Evolutionary conservation across 2,329 filamentous ascomycete genomes (phyloP).

Genomic region (Pseudogymnoascus sp.): DNA sequence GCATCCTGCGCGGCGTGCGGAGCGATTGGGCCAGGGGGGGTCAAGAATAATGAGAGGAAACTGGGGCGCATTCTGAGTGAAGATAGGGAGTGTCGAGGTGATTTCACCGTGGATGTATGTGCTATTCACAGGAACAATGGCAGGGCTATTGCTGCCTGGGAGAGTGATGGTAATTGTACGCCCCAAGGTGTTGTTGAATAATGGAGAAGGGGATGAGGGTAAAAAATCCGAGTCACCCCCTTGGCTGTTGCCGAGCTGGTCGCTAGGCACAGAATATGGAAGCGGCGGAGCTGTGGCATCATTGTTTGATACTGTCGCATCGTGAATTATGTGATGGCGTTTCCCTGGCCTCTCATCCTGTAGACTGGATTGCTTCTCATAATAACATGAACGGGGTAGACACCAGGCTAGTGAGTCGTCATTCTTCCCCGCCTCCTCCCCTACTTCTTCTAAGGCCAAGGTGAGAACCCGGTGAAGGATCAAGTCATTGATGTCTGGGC

Average conservation of each 20-base stretch:
- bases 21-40: slow-evolving; percentile 76
- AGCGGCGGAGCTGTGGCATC: not conserved
- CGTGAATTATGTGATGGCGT: not conserved
- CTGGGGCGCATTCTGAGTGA: slow-evolving; percentile 36
- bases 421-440: not conserved
- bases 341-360: not conserved
- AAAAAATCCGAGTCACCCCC: not conserved
- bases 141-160: slow-evolving; percentile 9
- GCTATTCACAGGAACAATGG: slow-evolving; percentile 35
- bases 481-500: slow-evolving; percentile 19
- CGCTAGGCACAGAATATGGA: not conserved
- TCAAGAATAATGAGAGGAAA: slow-evolving; percentile 67
- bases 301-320: not conserved
- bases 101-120: slow-evolving; percentile 43
- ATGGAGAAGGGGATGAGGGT: not conserved
- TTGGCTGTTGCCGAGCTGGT: not conserved
- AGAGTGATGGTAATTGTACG: not conserved
- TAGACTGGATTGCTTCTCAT: not conserved
- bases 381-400: not conserved
- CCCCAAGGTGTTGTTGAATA: not conserved
- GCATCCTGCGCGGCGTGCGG: slow-evolving; percentile 52
- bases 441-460: slow-evolving; percentile 21
- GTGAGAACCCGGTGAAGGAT: slow-evolving; percentile 22
- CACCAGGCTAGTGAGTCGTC: not conserved
- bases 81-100: slow-evolving; percentile 32